Evolutionary conservation across 2,329 filamentous ascomycete genomes (phyloP).

Genomic region (Xylaria sp.): DNA sequence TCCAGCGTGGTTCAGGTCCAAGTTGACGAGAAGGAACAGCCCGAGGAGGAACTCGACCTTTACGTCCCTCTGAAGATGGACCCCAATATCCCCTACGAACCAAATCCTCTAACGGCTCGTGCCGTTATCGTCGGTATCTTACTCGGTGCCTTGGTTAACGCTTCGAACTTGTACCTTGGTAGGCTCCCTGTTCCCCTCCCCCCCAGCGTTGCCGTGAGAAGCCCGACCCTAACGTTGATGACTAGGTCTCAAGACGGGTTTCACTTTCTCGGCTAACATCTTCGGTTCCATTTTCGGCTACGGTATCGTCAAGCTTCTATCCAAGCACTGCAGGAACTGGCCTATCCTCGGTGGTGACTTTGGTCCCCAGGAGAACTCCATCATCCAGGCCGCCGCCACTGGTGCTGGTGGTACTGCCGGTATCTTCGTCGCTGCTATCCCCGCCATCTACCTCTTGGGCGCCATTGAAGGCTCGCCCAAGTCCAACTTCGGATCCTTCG

Average conservation of each 20-base stretch:
- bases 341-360: conserved; percentile 50
- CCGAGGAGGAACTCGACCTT: conserved; percentile 36
- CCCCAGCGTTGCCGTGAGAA: not conserved
- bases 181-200: conserved; percentile 29
- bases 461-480: conserved; percentile 42
- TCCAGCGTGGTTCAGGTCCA: conserved; percentile 26
- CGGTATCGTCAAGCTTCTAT: conserved; percentile 46
- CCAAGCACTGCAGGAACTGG: conserved; percentile 38
- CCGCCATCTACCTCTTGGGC: conserved; percentile 49
- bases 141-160: conserved; percentile 51
- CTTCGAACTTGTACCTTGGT: conserved; percentile 55
- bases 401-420: conserved; percentile 49
- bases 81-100: conserved; percentile 29
- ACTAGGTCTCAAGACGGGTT: conserved; percentile 42
- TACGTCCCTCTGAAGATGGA: conserved; percentile 38
- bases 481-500: conserved; percentile 52
- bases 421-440: conserved; percentile 52
- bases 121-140: conserved; percentile 48
- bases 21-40: conserved; percentile 24
- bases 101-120: conserved; percentile 45
- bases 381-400: conserved; percentile 49
- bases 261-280: conserved; percentile 41
- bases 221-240: conserved; percentile 5
- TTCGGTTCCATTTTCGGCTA: conserved; percentile 51
- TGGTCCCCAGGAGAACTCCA: conserved; percentile 54